Evolutionary conservation across 305 asterid species (phyloP).

Genomic region (Rubia peregrina): DNA sequence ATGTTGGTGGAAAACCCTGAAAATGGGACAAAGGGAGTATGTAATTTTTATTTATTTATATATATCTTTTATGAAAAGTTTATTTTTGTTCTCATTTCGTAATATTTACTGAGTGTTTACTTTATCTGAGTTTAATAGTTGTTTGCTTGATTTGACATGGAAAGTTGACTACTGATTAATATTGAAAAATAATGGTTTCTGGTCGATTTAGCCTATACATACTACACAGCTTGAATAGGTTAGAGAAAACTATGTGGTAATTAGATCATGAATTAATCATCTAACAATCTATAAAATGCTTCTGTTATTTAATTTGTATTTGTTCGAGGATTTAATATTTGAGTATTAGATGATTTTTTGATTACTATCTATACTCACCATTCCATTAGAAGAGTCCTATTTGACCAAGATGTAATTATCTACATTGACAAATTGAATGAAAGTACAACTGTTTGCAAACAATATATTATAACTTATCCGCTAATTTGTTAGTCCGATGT

Average conservation of each 20-base stretch:
- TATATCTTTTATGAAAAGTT: too few relatives aligned
- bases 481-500: neutral
- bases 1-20: too few relatives aligned
- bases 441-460: neutral
- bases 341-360: neutral
- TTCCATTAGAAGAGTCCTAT: neutral
- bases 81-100: too few relatives aligned
- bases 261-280: neutral
- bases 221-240: neutral
- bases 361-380: neutral
- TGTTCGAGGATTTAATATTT: neutral
- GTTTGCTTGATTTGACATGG: neutral
- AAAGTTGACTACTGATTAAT: neutral
- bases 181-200: neutral
- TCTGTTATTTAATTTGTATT: neutral
- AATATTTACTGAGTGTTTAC: neutral
- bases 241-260: neutral
- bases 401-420: neutral
- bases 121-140: neutral
- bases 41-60: too few relatives aligned
- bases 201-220: neutral
- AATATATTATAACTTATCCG: neutral
- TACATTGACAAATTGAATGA: neutral
- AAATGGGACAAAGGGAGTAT: too few relatives aligned
- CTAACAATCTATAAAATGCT: neutral